Evolutionary conservation across 2,329 filamentous ascomycete species (phyloP), one percentile per base, ranked within the genome.

Genomic region (Aspergillus proliferans): DNA sequence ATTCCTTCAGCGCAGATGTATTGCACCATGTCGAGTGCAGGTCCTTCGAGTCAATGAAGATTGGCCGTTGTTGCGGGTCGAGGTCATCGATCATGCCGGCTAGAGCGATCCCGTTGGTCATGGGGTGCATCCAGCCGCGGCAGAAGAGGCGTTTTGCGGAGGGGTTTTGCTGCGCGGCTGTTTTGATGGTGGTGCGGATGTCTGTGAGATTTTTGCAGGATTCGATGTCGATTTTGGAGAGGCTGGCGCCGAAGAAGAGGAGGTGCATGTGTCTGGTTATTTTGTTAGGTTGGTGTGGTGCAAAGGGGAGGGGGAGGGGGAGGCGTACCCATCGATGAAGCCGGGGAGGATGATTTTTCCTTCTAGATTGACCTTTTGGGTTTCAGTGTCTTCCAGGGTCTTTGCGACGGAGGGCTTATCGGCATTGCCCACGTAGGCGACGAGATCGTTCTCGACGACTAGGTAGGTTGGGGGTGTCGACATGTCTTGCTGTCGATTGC

Each of bases 21-120:
- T 75, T 77, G 57, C 74, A 77, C 75, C 75, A 78, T 2, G 69
- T 69, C 0, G 72, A 76, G 56, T 78, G 75, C 14, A 77, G 62
- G 50, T 76, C 74, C 45, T 75, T 72, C 3, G 73, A 65, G 43
- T 77, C 71, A 46, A 78, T 73, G 54, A 71, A 77, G 45, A 78
- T 76, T 0, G 75, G 74, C 19, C 74, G 65, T 0, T 75, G 74
- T 18, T 74, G 65, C 1, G 65, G 56, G 52, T 76, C 74, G 15
- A 77, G 57, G 48, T 75, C 73, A 49, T 77, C 75, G 8, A 78
- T 52, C 61, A 69, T 70, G 28, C 58, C 67, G 5, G 73, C 72
- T 26, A 72, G 63, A 1, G 73, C 72, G 22, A 66, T 52, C 3
- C 69, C 67, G 38, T 70, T 57, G 0, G 73, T 76, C 66, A 71